Evolutionary conservation across 2,329 filamentous ascomycete genomes (phyloP).

Genomic region (Colletotrichum tropicale): DNA sequence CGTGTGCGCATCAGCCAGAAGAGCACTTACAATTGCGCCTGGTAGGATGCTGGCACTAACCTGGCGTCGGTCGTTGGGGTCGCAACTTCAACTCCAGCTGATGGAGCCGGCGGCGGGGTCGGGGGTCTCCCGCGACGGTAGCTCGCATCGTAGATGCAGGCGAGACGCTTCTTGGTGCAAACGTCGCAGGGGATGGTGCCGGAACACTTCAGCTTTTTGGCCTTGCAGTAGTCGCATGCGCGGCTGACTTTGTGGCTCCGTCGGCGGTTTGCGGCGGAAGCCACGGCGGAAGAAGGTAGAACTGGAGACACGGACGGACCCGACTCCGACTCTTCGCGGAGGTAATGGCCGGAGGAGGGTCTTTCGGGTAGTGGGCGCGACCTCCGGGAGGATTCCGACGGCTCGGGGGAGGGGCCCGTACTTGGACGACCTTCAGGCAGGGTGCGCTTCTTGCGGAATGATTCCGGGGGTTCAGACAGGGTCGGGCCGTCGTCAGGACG

Average conservation of each 20-base stretch:
- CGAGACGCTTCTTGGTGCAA: constrained; percentile 30
- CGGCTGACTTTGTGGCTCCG: constrained; percentile 35
- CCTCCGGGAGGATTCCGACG: background rate
- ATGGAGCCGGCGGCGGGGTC: constrained; percentile 30
- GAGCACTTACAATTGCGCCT: background rate
- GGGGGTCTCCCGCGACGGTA: constrained; percentile 41
- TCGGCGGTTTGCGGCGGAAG: background rate
- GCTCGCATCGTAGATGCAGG: constrained; percentile 38
- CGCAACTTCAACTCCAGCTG: background rate
- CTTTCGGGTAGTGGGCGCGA: background rate
- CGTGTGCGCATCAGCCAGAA: background rate
- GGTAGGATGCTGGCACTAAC: background rate
- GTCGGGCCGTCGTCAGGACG: background rate
- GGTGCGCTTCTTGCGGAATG: background rate
- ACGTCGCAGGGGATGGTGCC: constrained; percentile 38
- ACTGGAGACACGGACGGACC: background rate
- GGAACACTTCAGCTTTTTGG: constrained; percentile 39
- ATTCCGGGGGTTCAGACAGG: background rate
- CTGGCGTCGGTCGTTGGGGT: background rate
- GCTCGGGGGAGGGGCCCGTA: background rate
- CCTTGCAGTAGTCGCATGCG: constrained; percentile 43
- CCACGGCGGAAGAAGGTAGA: background rate
- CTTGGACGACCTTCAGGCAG: background rate
- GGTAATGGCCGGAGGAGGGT: background rate
- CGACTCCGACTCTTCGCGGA: background rate